These are phyloP conservation scores for Blastomyces emzantsi DNA, from an alignment of 2,329 filamentous ascomycete genomes.

Conservation along the genomic window DNA sequence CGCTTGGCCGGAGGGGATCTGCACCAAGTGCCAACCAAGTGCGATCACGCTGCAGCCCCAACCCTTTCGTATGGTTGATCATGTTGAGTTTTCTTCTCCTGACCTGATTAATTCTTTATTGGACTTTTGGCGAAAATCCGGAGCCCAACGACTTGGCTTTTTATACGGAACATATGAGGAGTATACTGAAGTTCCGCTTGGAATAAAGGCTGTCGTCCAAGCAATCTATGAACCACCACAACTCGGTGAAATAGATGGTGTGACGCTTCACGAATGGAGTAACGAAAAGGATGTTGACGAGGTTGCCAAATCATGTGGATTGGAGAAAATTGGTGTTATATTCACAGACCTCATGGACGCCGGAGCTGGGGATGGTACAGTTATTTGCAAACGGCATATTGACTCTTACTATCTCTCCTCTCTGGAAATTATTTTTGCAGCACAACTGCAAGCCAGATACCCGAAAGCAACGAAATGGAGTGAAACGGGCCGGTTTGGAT, in stretches of 20 bases:
- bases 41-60: conserved; percentile 94
- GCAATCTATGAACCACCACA: conserved; percentile 96
- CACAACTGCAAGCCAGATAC: conserved; percentile 76
- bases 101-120: conserved; percentile 81
- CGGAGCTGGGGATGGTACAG: conserved; percentile 70
- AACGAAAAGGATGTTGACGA: conserved; percentile 74
- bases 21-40: conserved; percentile 95
- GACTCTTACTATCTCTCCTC: conserved; percentile 94
- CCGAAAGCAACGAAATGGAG: conserved; percentile 95
- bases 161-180: conserved; percentile 86
- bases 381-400: conserved; percentile 89
- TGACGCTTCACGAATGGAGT: conserved; percentile 75
- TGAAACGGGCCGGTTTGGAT: conserved; percentile 86
- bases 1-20: conserved; percentile 91
- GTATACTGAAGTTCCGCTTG: conserved; percentile 85
- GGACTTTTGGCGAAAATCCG: conserved; percentile 82
- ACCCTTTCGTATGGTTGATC: conserved; percentile 91
- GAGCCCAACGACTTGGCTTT: conserved; percentile 75
- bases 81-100: conserved; percentile 88
- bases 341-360: conserved; percentile 87
- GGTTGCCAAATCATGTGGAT: conserved; percentile 69
- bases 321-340: conserved; percentile 84
- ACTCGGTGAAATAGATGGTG: conserved; percentile 75
- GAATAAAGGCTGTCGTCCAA: conserved; percentile 90
- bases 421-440: conserved; percentile 81